phyloP scores from a whole-genome alignment of 352 stramenopile species.

The Phytophthora vignae region DNA sequence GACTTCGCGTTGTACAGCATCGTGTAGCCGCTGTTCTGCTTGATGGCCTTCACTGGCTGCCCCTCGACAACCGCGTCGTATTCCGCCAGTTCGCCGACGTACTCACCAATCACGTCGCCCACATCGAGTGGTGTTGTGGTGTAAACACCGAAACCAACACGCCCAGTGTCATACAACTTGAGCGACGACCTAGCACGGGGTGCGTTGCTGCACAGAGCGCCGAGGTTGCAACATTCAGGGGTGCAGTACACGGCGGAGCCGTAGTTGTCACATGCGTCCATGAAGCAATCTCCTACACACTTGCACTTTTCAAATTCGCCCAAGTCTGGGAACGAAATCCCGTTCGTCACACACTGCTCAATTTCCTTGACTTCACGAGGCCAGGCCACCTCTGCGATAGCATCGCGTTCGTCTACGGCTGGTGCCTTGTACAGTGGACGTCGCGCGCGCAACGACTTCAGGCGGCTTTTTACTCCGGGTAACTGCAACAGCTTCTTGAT shows the following conservation, averaged over 20 bases:
- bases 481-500: background rate
- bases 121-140: no score
- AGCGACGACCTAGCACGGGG: no score
- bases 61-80: no score
- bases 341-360: background rate
- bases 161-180: no score
- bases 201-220: no score
- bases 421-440: no score
- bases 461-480: background rate
- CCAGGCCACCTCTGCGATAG: background rate
- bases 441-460: background rate
- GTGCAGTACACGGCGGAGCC: constrained; percentile 4
- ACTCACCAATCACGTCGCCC: no score
- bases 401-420: background rate
- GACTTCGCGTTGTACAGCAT: background rate
- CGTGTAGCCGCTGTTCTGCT: no score
- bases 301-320: background rate
- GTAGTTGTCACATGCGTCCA: constrained; percentile 10
- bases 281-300: constrained; percentile 8
- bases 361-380: background rate
- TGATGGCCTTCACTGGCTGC: no score
- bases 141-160: no score
- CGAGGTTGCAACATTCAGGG: constrained; percentile 1
- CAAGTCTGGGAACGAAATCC: background rate
- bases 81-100: no score